Percentiles rank a stretch among this genome's conserved stretches.
These are phyloP conservation scores for Russula lepida DNA, from an alignment of 768 basidiomycete species.

Conservation along the genomic window DNA sequence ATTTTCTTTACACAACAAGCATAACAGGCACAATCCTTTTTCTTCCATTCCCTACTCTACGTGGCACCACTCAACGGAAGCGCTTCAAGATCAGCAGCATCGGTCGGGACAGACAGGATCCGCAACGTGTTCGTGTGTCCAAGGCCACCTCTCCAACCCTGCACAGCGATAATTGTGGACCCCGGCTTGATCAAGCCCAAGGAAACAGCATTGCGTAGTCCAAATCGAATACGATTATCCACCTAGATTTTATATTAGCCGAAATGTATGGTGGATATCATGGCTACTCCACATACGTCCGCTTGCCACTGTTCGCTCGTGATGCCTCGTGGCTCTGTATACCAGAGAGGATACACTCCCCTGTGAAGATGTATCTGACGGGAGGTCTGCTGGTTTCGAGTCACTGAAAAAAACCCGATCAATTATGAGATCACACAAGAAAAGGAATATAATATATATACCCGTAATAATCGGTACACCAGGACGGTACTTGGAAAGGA, in stretches of 20 bases:
- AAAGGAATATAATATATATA: constrained; percentile 31
- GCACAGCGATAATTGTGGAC: constrained; percentile 86
- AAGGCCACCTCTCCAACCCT: constrained; percentile 99
- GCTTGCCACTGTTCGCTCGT: constrained; percentile 91
- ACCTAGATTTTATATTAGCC: constrained; percentile 38
- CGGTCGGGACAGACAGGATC: constrained; percentile 75
- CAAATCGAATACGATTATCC: constrained; percentile 84
- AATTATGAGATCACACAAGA: not conserved
- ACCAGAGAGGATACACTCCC: constrained; percentile 96
- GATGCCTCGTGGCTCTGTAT: constrained; percentile 88
- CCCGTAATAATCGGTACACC: constrained; percentile 90
- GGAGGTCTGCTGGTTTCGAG: constrained; percentile 90
- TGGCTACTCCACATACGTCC: constrained; percentile 54
- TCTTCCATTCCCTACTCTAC: not conserved
- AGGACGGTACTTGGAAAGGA: constrained; percentile 95
- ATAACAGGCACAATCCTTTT: constrained; percentile 11
- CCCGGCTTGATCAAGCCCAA: constrained; percentile 85
- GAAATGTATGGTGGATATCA: constrained; percentile 5
- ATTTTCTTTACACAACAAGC: not conserved
- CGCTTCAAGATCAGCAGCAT: constrained; percentile 66
- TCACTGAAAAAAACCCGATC: constrained; percentile 45
- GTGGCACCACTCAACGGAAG: constrained; percentile 42
- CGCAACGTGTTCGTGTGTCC: constrained; percentile 92
- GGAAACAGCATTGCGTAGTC: constrained; percentile 72
- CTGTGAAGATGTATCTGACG: constrained; percentile 96